Percentiles rank a stretch among this genome's conserved stretches.
phyloP scores from a whole-genome alignment of 1,139 yeast species.

The Kluyveromyces marxianus region DNA sequence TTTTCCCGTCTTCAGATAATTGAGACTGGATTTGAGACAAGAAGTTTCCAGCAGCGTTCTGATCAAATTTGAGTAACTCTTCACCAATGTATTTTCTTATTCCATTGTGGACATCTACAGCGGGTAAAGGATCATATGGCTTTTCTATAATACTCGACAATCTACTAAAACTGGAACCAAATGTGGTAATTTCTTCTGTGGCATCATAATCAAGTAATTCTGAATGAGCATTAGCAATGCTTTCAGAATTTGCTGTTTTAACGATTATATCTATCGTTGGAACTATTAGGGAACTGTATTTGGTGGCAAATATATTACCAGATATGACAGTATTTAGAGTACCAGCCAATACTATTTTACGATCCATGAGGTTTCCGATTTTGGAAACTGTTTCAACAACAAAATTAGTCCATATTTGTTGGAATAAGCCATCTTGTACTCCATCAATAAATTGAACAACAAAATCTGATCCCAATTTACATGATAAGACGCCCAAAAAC shows the following conservation, averaged over 20 bases:
- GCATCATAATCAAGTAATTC: conserved; percentile 35
- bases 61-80: conserved; percentile 28
- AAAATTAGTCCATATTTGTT: conserved; percentile 55
- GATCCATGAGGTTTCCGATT: conserved; percentile 62
- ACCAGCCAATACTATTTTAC: conserved; percentile 72
- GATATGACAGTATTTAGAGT: conserved; percentile 44
- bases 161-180: conserved; percentile 79
- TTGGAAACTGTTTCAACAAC: conserved; percentile 60
- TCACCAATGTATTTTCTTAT: conserved; percentile 33
- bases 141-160: conserved; percentile 54
- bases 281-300: conserved; percentile 39
- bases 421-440: conserved; percentile 41
- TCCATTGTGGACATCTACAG: conserved; percentile 35
- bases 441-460: conserved; percentile 36
- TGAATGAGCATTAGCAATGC: conserved; percentile 28
- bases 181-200: conserved; percentile 43
- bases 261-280: conserved; percentile 48
- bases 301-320: conserved; percentile 33
- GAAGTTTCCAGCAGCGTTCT: conserved; percentile 21
- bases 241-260: conserved; percentile 35
- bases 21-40: conserved; percentile 28
- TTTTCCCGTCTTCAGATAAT: conserved; percentile 34
- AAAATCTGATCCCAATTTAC: conserved; percentile 37
- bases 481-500: conserved; percentile 45
- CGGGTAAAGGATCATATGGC: conserved; percentile 63